Base-by-base conservation (phyloP, 2,329 filamentous ascomycete species). In the Apiospora marii region DNA sequence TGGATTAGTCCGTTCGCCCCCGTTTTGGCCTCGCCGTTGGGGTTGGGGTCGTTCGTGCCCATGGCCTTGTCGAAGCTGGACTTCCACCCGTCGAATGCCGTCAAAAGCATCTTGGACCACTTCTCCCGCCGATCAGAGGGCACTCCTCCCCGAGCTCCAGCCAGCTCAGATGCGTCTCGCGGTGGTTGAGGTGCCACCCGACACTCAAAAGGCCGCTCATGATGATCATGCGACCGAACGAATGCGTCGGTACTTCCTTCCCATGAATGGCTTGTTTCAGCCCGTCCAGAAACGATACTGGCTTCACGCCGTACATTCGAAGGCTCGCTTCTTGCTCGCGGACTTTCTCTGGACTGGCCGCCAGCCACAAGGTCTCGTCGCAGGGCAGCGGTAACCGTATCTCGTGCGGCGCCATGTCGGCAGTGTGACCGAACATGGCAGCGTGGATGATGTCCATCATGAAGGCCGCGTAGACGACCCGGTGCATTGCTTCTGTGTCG, bases 161-260 rank as follows among this genome's bases (percentile, higher is more conserved):
- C 75, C 94, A 95, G 76, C 91, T 94, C 41, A 96, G 90, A 81
- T 97, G 94, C 4, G 95, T 89, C 80, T 97, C 94, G 77, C 94
- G 89, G 82, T 95, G 94, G 76, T 93, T 94, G 85, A 98, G 91
- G 78, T 98, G 95, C 94, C 94, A 98, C 73, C 92, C 95, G 6
- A 98, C 93, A 76, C 93, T 96, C n/a, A 98, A 85, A 48, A 98
- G 84, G 0, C 95, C 95, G 0, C 93, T 93, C 92, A 98, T 97
- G 77, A 98, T 89, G 75, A 97, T 95, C 77, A 94, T 96, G 68
- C 95, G 91, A 1, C 95, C 95, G 79, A 98, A 97, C 0, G 93
- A 92, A 79, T 97, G 96, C 0, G 95, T 97, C 70, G 91, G 90
- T 22, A 98, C 94, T 68, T 90, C 90, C 75, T 95, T 90, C 2